A percentile compares a stretch with the other conserved stretches of the same genome.
These are phyloP conservation scores for Boletus pseudo-olivaceus DNA, from an alignment of 768 basidiomycete genomes.

Conservation along the genomic window DNA sequence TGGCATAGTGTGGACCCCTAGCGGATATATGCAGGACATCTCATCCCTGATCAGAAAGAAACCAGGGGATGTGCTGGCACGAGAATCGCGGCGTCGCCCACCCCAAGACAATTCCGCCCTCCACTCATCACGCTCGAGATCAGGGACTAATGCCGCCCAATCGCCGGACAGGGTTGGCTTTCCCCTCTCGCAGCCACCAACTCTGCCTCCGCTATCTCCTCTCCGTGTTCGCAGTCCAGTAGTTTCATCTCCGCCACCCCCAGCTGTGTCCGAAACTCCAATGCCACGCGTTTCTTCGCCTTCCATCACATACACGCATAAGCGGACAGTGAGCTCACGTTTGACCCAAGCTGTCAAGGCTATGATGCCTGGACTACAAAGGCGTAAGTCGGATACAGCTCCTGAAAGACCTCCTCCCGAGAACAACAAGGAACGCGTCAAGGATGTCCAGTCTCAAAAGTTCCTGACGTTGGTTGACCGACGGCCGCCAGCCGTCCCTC, in stretches of 20 bases:
- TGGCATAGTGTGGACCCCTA: conserved; percentile 29
- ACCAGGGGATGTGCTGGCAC: not conserved
- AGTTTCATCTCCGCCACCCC: conserved; percentile 7
- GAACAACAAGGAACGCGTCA: conserved; percentile 10
- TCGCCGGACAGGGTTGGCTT: conserved; percentile 1
- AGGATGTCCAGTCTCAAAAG: conserved; percentile 5
- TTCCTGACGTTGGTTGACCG: conserved; percentile 17
- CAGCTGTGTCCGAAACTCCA: conserved; percentile 20
- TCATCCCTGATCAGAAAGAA: not conserved
- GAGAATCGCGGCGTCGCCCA: not conserved
- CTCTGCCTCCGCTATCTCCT: conserved; percentile 10
- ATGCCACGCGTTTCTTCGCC: conserved; percentile 12
- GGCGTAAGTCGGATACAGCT: conserved; percentile 12
- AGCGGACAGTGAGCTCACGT: conserved; percentile 18
- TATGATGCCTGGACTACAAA: conserved; percentile 21
- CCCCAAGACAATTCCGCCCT: not conserved
- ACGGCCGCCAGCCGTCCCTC: conserved; percentile 1
- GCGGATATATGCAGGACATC: conserved; percentile 22
- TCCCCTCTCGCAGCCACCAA: conserved; percentile 5
- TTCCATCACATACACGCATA: conserved; percentile 8
- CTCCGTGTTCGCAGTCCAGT: conserved; percentile 19
- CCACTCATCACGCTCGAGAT: conserved; percentile 12
- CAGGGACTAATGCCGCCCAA: conserved; percentile 13
- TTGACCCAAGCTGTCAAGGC: conserved; percentile 23
- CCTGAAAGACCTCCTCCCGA: not conserved